Percentiles rank a stretch among this genome's conserved stretches.
Evolutionary conservation across 768 basidiomycete species (phyloP).

Genomic region (Lactifluus piperatus): DNA sequence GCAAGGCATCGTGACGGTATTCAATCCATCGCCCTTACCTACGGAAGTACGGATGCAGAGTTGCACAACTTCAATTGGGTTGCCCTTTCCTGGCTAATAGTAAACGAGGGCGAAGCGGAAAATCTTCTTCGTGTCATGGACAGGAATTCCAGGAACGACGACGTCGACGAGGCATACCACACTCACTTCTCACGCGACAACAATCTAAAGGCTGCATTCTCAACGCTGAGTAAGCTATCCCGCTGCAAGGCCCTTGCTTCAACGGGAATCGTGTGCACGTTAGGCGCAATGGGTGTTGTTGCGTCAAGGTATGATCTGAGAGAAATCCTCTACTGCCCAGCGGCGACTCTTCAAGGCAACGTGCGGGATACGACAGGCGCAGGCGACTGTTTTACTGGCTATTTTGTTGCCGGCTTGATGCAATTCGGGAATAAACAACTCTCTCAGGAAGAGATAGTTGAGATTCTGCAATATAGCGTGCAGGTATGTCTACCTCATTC

Average conservation of each 20-base stretch:
- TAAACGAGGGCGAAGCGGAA: slow-evolving; percentile 46
- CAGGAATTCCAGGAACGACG: background rate
- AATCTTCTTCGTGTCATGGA: slow-evolving; percentile 17
- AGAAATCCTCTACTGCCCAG: slow-evolving; percentile 35
- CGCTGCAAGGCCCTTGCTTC: slow-evolving; percentile 22
- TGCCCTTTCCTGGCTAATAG: slow-evolving; percentile 44
- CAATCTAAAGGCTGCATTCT: slow-evolving; percentile 20
- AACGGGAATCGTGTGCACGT: slow-evolving; percentile 45
- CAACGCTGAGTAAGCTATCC: slow-evolving; percentile 20
- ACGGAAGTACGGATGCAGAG: slow-evolving; percentile 26
- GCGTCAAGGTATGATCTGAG: slow-evolving; percentile 29
- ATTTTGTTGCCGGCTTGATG: slow-evolving; percentile 50
- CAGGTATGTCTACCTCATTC: slow-evolving; percentile 29
- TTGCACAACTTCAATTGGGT: slow-evolving; percentile 42
- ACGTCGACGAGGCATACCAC: background rate
- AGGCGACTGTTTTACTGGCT: slow-evolving; percentile 58
- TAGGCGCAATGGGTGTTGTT: slow-evolving; percentile 44
- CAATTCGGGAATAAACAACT: slow-evolving; percentile 23
- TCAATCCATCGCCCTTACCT: slow-evolving; percentile 55
- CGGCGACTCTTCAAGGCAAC: slow-evolving; percentile 34
- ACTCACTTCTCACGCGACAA: slow-evolving; percentile 8
- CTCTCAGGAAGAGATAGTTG: slow-evolving; percentile 25
- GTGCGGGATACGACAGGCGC: slow-evolving; percentile 51
- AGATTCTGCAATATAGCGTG: slow-evolving; percentile 33
- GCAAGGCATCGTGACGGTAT: slow-evolving; percentile 28